These are phyloP conservation scores for Cinchona pubescens DNA, from an alignment of 257 asterid genomes.

Conservation along the genomic window DNA sequence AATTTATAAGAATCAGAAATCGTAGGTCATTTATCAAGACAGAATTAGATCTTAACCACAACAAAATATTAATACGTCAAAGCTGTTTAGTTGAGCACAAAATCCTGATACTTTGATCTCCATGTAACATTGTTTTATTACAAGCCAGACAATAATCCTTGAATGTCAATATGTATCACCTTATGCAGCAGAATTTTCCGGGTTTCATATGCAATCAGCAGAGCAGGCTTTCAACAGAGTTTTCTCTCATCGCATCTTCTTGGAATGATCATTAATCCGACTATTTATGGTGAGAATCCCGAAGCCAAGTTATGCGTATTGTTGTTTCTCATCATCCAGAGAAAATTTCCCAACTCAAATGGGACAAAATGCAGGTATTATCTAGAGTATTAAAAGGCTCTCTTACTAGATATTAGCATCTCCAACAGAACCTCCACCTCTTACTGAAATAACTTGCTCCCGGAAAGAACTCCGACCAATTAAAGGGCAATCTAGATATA, in stretches of 20 bases:
- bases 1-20: not conserved
- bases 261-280: conserved; percentile 27
- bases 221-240: not conserved
- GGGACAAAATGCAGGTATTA: not conserved
- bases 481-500: conserved; percentile 25
- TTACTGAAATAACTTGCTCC: conserved; percentile 19
- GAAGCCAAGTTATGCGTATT: not conserved
- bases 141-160: not conserved
- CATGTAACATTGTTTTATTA: not conserved
- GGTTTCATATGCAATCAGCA: conserved; percentile 28
- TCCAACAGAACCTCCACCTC: conserved; percentile 10
- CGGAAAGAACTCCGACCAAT: conserved; percentile 14
- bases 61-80: not conserved
- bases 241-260: conserved; percentile 12
- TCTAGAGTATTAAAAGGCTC: too few relatives aligned
- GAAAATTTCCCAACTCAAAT: not conserved
- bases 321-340: not conserved
- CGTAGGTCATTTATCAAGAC: not conserved
- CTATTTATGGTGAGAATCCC: not conserved
- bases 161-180: not conserved
- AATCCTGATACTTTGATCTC: not conserved
- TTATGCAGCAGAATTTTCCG: not conserved
- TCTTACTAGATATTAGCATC: not conserved
- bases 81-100: not conserved
- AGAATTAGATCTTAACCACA: not conserved